Percentiles rank a stretch among this genome's conserved stretches.
These are phyloP conservation scores for Lophiostoma macrostomum DNA, from an alignment of 495 filamentous ascomycete genomes.

Conservation along the genomic window DNA sequence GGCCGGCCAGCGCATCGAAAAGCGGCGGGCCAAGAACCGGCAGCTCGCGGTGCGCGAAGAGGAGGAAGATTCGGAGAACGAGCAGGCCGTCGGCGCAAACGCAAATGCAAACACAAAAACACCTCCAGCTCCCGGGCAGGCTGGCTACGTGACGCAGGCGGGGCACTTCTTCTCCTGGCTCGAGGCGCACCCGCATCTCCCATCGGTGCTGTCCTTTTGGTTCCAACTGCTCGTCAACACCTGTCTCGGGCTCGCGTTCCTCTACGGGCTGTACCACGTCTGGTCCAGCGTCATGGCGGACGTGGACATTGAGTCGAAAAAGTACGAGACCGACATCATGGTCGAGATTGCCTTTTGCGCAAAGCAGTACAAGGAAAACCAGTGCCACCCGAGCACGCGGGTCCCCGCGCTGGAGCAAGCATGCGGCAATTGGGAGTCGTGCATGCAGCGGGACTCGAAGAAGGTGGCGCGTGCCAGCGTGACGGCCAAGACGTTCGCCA, in stretches of 20 bases:
- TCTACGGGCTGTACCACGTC: slow-evolving; percentile 70
- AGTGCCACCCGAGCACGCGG: slow-evolving; percentile 59
- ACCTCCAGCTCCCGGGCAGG: slow-evolving; percentile 6
- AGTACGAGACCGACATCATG: slow-evolving; percentile 60
- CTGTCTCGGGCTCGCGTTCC: slow-evolving; percentile 60
- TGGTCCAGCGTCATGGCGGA: slow-evolving; percentile 70
- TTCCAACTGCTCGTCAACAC: slow-evolving; percentile 77
- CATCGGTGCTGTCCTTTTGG: slow-evolving; percentile 81
- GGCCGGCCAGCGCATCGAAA: slow-evolving; percentile 24
- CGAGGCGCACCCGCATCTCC: slow-evolving; percentile 78
- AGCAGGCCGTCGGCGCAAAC: slow-evolving; percentile 4
- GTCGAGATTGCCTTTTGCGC: slow-evolving; percentile 69
- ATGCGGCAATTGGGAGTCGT: slow-evolving; percentile 77
- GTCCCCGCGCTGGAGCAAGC: slow-evolving; percentile 68
- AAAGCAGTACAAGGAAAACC: slow-evolving; percentile 67
- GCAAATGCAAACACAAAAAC: slow-evolving; percentile 2
- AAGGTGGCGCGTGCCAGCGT: slow-evolving; percentile 65
- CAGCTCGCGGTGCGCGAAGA: not conserved
- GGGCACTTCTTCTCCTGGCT: slow-evolving; percentile 61
- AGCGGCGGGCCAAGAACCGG: slow-evolving; percentile 26
- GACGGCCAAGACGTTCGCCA: slow-evolving; percentile 73
- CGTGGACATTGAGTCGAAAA: slow-evolving; percentile 65
- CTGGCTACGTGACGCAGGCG: slow-evolving; percentile 8
- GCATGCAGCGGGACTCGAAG: slow-evolving; percentile 74
- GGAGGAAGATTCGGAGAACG: slow-evolving; percentile 12